A percentile compares a stretch with the other conserved stretches of the same genome.
Conservation (phyloP, 1,139 yeast genomes). For the Suhomyces chickasaworum region DNA sequence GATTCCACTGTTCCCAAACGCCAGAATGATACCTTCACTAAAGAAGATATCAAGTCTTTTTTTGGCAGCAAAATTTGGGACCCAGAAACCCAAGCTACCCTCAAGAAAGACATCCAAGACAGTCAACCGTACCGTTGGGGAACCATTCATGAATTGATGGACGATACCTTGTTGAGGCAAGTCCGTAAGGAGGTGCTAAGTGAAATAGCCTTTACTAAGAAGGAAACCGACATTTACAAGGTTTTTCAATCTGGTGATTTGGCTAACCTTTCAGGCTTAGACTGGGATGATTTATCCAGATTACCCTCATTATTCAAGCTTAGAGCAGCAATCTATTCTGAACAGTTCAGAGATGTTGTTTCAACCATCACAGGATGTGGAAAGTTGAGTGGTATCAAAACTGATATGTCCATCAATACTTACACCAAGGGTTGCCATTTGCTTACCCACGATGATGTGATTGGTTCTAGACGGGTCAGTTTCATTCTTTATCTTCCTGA, state of each 20-base stretch:
- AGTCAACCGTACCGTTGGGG: slow-evolving; percentile 92
- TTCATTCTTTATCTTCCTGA: slow-evolving; percentile 91
- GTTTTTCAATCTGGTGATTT: slow-evolving; percentile 94
- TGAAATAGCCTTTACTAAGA: slow-evolving; percentile 86
- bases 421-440: slow-evolving; percentile 93
- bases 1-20: slow-evolving; percentile 20
- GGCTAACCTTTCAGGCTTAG: slow-evolving; percentile 86
- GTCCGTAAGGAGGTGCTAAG: slow-evolving; percentile 83
- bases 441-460: slow-evolving; percentile 95
- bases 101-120: slow-evolving; percentile 44
- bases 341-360: slow-evolving; percentile 79
- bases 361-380: slow-evolving; percentile 88
- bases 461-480: slow-evolving; percentile 91
- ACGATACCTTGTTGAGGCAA: slow-evolving; percentile 72
- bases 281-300: slow-evolving; percentile 71
- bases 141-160: slow-evolving; percentile 67
- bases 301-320: slow-evolving; percentile 74
- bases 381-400: slow-evolving; percentile 80
- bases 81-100: slow-evolving; percentile 38
- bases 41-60: slow-evolving; percentile 45
- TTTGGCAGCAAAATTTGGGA: slow-evolving; percentile 62
- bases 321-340: slow-evolving; percentile 84
- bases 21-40: slow-evolving; percentile 25
- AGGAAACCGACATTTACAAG: slow-evolving; percentile 96
- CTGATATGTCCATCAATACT: slow-evolving; percentile 90